These are phyloP conservation scores for Hamigera avellanea DNA, from an alignment of 495 filamentous ascomycete genomes.

Conservation along the genomic window DNA sequence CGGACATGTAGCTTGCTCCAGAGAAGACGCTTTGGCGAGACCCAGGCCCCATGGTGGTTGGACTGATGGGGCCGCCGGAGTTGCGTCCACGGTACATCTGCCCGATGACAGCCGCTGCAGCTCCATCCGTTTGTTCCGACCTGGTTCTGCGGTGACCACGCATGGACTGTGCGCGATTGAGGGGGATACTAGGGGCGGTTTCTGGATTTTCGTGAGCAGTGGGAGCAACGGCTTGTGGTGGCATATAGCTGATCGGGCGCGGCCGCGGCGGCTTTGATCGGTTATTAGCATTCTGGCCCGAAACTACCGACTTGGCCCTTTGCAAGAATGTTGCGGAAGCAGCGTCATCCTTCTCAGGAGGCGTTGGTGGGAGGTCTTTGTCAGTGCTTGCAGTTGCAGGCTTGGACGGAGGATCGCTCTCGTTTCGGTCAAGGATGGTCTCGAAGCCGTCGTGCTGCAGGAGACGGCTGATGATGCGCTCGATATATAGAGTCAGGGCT, in stretches of 20 bases:
- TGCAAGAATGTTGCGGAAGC: constrained; percentile 52
- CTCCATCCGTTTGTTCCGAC: constrained; percentile 58
- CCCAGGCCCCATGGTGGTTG: constrained; percentile 34
- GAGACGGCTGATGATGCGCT: constrained; percentile 92
- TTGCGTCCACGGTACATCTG: constrained; percentile 72
- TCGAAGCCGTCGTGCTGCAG: constrained; percentile 92
- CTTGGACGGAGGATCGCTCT: constrained; percentile 40
- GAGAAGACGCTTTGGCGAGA: constrained; percentile 36
- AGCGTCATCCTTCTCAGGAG: constrained; percentile 47
- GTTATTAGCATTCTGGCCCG: constrained; percentile 24
- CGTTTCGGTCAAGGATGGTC: constrained; percentile 57
- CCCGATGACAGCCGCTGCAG: constrained; percentile 59
- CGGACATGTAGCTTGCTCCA: constrained; percentile 28
- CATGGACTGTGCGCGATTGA: constrained; percentile 53
- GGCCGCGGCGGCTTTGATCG: constrained; percentile 37
- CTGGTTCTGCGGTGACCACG: constrained; percentile 48
- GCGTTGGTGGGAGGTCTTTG: constrained; percentile 79
- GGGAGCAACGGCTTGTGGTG: constrained; percentile 27
- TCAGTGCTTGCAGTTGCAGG: constrained; percentile 32
- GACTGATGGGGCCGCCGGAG: constrained; percentile 43
- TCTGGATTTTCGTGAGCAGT: constrained; percentile 55
- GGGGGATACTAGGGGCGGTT: constrained; percentile 74
- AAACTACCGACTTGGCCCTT: constrained; percentile 64
- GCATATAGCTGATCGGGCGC: constrained; percentile 46
- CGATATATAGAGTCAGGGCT: constrained; percentile 91